Percentiles rank a stretch among this genome's conserved stretches.
These are phyloP conservation scores for Falciphora oryzae DNA, from an alignment of 2,329 filamentous ascomycete species.

Conservation along the genomic window DNA sequence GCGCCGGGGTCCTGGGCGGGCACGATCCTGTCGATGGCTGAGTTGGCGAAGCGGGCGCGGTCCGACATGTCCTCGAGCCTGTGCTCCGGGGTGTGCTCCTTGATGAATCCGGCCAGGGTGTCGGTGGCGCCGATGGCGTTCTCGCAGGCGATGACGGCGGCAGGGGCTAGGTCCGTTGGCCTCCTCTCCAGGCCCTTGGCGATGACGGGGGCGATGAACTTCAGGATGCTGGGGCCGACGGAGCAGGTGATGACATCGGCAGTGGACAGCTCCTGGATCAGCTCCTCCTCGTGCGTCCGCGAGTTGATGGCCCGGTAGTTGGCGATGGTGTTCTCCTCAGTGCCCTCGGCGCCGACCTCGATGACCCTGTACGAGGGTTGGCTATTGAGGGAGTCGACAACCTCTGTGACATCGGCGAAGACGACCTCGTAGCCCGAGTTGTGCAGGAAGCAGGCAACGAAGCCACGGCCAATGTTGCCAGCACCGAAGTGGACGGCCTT, in stretches of 20 bases:
- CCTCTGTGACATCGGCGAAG: conserved; percentile 87
- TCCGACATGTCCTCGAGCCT: conserved; percentile 62
- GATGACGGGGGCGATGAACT: conserved; percentile 92
- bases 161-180: conserved; percentile 55
- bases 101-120: conserved; percentile 77
- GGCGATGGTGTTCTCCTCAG: conserved; percentile 74
- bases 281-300: conserved; percentile 72
- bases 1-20: conserved; percentile 77
- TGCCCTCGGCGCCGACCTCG: conserved; percentile 82
- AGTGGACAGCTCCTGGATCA: conserved; percentile 77
- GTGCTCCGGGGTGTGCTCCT: conserved; percentile 64
- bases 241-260: conserved; percentile 94
- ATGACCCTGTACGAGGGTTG: conserved; percentile 81
- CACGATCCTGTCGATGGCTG: conserved; percentile 96
- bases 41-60: conserved; percentile 91
- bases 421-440: conserved; percentile 93
- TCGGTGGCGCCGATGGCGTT: conserved; percentile 95
- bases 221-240: conserved; percentile 91
- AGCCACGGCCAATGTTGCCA: conserved; percentile 81
- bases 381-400: conserved; percentile 75
- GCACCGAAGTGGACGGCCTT: conserved; percentile 82
- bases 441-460: conserved; percentile 87
- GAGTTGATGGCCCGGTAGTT: conserved; percentile 98
- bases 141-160: conserved; percentile 95
- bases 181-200: conserved; percentile 87